These are phyloP conservation scores for Colletotrichum chlorophyti DNA, from an alignment of 2,329 filamentous ascomycete genomes.

Conservation along the genomic window DNA sequence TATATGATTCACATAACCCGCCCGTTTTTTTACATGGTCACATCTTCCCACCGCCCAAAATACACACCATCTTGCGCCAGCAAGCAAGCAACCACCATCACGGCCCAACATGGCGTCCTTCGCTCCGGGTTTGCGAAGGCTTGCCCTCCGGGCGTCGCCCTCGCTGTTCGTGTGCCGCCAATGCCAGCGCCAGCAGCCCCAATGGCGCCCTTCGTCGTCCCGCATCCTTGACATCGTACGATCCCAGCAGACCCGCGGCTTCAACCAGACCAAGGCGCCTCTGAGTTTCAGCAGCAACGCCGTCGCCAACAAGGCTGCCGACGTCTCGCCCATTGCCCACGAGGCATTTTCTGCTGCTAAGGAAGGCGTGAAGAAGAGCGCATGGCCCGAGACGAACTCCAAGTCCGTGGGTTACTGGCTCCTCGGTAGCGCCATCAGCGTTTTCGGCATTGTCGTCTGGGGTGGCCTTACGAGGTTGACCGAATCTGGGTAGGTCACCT, in stretches of 20 bases:
- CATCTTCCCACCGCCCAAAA: too few species aligned
- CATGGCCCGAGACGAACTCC: slow-evolving; percentile 67
- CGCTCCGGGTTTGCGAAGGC: slow-evolving; percentile 48
- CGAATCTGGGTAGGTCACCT: slow-evolving; percentile 79
- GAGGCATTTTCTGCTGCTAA: slow-evolving; percentile 19
- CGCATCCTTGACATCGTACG: slow-evolving; percentile 48
- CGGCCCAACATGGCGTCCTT: slow-evolving; percentile 48
- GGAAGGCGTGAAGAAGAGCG: slow-evolving; percentile 38
- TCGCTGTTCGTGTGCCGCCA: slow-evolving; percentile 56
- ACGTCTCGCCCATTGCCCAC: slow-evolving; percentile 11
- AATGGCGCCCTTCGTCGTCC: slow-evolving; percentile 38
- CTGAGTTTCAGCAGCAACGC: slow-evolving; percentile 33
- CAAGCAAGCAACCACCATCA: neutral
- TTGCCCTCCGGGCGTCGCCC: slow-evolving; percentile 45
- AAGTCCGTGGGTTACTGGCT: slow-evolving; percentile 92
- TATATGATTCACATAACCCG: too few species aligned
- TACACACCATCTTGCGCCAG: too few species aligned
- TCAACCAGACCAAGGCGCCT: slow-evolving; percentile 42
- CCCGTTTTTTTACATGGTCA: too few species aligned
- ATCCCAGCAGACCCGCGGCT: slow-evolving; percentile 39
- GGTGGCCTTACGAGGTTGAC: slow-evolving; percentile 93
- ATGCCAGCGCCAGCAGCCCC: slow-evolving; percentile 46
- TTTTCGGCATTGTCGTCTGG: slow-evolving; percentile 96
- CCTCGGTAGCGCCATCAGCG: slow-evolving; percentile 86
- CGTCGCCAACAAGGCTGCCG: slow-evolving; percentile 9